These are phyloP conservation scores for Fomitopsis serialis DNA, from an alignment of 768 basidiomycete genomes.

Conservation along the genomic window DNA sequence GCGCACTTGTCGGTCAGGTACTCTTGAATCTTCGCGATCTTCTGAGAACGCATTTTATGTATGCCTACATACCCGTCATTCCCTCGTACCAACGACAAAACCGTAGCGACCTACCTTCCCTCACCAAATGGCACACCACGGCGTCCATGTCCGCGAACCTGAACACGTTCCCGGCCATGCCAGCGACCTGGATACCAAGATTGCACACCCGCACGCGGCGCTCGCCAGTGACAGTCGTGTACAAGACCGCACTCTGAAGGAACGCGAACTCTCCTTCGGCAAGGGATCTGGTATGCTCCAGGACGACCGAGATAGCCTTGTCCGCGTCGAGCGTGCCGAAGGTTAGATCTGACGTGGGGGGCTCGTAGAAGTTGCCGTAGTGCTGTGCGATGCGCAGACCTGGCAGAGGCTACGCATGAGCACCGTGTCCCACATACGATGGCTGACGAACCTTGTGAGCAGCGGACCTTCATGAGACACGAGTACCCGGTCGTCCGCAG, in stretches of 20 bases:
- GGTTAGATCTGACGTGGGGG: conserved; percentile 66
- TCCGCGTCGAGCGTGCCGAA: conserved; percentile 80
- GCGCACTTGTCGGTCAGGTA: conserved; percentile 81
- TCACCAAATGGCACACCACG: conserved; percentile 64
- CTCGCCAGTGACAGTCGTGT: conserved; percentile 74
- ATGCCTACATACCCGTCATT: conserved; percentile 51
- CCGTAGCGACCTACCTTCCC: conserved; percentile 57
- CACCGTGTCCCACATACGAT: conserved; percentile 1
- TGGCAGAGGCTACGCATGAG: conserved; percentile 19
- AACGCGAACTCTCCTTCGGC: conserved; percentile 69
- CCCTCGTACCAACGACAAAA: not conserved
- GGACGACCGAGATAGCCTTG: conserved; percentile 67
- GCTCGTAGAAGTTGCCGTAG: conserved; percentile 69
- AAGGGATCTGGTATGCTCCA: conserved; percentile 67
- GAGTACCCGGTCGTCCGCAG: conserved; percentile 73
- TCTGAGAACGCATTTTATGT: conserved; percentile 49
- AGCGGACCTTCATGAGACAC: conserved; percentile 75
- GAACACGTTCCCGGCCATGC: conserved; percentile 88
- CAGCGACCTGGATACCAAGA: conserved; percentile 73
- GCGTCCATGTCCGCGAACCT: conserved; percentile 89
- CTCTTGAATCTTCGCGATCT: conserved; percentile 74
- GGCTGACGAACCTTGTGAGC: conserved; percentile 62
- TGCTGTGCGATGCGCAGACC: conserved; percentile 63
- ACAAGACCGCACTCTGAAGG: conserved; percentile 83
- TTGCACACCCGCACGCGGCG: conserved; percentile 84